Evolutionary conservation across 2,329 filamentous ascomycete species (phyloP).

Genomic region (Fusarium sp.): DNA sequence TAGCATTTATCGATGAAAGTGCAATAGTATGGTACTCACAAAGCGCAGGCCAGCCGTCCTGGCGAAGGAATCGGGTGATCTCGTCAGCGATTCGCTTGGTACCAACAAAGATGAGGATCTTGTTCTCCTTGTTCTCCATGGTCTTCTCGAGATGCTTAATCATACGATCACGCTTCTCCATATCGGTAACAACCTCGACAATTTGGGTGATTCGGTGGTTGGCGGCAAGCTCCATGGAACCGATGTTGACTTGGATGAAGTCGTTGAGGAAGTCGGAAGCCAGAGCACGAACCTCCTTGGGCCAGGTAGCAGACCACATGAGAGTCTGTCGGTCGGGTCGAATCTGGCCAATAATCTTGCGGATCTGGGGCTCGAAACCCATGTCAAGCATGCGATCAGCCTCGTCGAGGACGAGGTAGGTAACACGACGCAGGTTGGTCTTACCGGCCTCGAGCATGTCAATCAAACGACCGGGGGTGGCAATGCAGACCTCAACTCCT

Average conservation of each 20-base stretch:
- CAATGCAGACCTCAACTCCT: conserved; percentile 98
- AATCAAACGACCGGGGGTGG: conserved; percentile 95
- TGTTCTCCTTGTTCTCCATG: conserved; percentile 96
- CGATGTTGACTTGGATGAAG: conserved; percentile 99
- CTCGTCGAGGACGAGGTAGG: conserved; percentile 97
- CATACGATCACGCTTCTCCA: conserved; percentile 98
- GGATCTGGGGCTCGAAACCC: conserved; percentile 99
- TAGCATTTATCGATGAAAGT: conserved; percentile 47
- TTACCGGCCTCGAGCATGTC: conserved; percentile 98
- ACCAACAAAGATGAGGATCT: conserved; percentile 93
- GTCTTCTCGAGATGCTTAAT: conserved; percentile 97
- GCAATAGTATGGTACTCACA: conserved; percentile 71
- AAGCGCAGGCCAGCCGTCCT: conserved; percentile 96
- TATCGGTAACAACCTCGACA: conserved; percentile 94
- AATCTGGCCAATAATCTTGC: conserved; percentile 98
- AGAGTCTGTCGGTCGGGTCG: conserved; percentile 98
- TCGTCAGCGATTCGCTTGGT: conserved; percentile 97
- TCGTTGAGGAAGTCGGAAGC: conserved; percentile 91
- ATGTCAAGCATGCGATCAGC: conserved; percentile 99
- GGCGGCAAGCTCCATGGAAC: conserved; percentile 93
- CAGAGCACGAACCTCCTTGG: conserved; percentile 95
- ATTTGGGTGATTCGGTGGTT: conserved; percentile 99
- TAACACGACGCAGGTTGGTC: conserved; percentile 97
- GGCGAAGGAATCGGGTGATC: conserved; percentile 95
- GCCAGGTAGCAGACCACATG: conserved; percentile 99